Base-by-base conservation (phyloP, 257 asterid species). In the Leonotis leonurus region DNA sequence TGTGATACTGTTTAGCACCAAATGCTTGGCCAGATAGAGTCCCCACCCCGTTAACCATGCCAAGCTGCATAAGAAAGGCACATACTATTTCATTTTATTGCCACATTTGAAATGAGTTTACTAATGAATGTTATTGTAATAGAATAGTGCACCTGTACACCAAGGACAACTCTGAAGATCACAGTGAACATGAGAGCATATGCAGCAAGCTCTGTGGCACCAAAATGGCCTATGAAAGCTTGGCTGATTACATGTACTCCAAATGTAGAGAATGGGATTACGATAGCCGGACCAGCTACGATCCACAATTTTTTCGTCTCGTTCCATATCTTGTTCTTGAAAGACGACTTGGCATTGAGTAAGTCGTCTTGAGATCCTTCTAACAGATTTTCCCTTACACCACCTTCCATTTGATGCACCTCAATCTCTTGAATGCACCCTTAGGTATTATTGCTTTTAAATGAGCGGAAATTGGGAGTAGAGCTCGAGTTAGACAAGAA, bases 191-290 rank as follows among this genome's bases (percentile, higher is more conserved):
- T 69, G 29, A 81, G 73, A 30, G 95, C 72, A 44, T 68, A 70
- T 22, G 95, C 83, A 40, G 90, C 95, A 11, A 85, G 90, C 43
- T 83, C 74, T 0, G 80, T 65, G 33, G 84, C 68, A 10, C 88
- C 85, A 51, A 83, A 48, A 46, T 77, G 90, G 56, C 88, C 90
- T 16, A 80, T 62, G n/a, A 83, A 85, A 27, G 83, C 84, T 25
- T 83, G 94, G 65, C 85, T 83, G 55, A 81, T 73, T 4, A 85
- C 78, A 6, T 46, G 22, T 3, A 67, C 4, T 33, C 82, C 77
- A 44, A 64, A 80, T 0, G 77, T 33, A 2, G 85, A 70, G 8
- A 77, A 36, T 1, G 85, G 74, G 3, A 58, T 32, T 51, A 81
- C 73, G 53, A 81, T 75, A 2, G 84, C 72, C 8, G 92, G 92